These are phyloP conservation scores for Ilyonectria mors-panacis DNA, from an alignment of 2,329 filamentous ascomycete genomes.

Conservation along the genomic window DNA sequence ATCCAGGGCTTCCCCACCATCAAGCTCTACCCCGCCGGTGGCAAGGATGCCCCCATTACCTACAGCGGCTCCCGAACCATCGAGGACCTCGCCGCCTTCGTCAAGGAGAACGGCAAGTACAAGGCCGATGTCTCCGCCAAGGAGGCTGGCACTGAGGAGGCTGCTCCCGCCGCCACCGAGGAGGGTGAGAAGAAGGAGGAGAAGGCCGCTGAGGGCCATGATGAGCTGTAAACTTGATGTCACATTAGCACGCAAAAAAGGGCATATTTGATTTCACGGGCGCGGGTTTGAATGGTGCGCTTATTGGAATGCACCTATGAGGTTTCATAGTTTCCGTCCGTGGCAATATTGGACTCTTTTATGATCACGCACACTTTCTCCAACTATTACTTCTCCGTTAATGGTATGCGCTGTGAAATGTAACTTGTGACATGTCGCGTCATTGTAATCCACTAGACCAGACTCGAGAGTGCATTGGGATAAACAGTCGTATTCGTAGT, in stretches of 20 bases:
- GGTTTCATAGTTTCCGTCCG: slow-evolving; percentile 49
- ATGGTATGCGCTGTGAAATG: neutral
- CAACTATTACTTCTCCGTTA: slow-evolving; percentile 7
- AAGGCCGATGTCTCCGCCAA: slow-evolving; percentile 76
- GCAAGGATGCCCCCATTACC: slow-evolving; percentile 86
- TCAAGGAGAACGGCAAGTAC: slow-evolving; percentile 96
- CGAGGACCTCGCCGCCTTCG: slow-evolving; percentile 92
- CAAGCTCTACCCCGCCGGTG: slow-evolving; percentile 94
- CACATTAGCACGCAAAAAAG: slow-evolving; percentile 49
- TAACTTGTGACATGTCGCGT: neutral
- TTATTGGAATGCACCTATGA: slow-evolving; percentile 41
- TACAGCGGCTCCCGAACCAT: slow-evolving; percentile 91
- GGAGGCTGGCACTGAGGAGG: slow-evolving; percentile 70
- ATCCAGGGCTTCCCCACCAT: slow-evolving; percentile 99
- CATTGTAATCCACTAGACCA: neutral
- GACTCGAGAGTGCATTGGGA: slow-evolving; percentile 7
- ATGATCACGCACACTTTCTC: slow-evolving; percentile 39
- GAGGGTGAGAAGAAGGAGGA: slow-evolving; percentile 66
- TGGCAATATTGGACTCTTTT: slow-evolving; percentile 45
- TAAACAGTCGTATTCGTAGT: slow-evolving; percentile 33
- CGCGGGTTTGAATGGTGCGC: slow-evolving; percentile 51
- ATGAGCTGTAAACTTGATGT: slow-evolving; percentile 78
- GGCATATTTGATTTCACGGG: slow-evolving; percentile 53
- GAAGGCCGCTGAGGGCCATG: slow-evolving; percentile 70
- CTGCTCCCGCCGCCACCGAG: slow-evolving; percentile 67